phyloP scores from a whole-genome alignment of 2,329 filamentous ascomycete genomes.

The Proliferodiscus dingleyae region DNA sequence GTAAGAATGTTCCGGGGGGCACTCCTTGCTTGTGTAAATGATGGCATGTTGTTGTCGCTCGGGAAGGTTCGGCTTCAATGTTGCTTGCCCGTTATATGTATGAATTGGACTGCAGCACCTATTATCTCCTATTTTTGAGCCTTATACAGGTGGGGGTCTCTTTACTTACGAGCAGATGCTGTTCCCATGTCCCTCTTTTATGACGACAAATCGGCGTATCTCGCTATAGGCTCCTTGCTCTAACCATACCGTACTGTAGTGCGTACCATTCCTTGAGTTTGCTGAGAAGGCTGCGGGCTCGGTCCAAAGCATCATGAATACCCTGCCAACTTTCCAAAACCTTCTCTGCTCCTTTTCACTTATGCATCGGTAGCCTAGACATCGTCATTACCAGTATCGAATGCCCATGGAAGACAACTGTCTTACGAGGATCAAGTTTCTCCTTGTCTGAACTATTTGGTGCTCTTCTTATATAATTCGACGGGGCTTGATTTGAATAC shows the following conservation, averaged over 20 bases:
- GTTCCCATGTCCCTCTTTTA: conserved; percentile 17
- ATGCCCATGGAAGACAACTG: no score
- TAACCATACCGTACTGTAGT: conserved; percentile 12
- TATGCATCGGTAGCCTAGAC: conserved; percentile 16
- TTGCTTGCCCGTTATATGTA: conserved; percentile 21
- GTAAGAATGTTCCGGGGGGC: conserved; percentile 9
- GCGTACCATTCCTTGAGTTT: conserved; percentile 9
- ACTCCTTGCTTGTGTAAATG: conserved; percentile 15
- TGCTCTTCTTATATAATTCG: conserved; percentile 2
- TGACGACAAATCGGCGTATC: conserved; percentile 24
- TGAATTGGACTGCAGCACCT: conserved; percentile 22
- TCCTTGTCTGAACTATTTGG: conserved; percentile 8
- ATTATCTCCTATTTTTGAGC: no score
- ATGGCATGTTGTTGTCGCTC: conserved; percentile 19
- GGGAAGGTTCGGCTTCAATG: conserved; percentile 21
- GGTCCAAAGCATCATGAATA: conserved; percentile 26
- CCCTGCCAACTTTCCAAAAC: conserved; percentile 23
- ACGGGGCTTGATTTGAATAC: background rate
- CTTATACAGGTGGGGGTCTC: no score
- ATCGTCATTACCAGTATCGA: background rate
- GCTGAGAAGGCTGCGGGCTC: conserved; percentile 17
- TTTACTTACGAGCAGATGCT: conserved; percentile 23
- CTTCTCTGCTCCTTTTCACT: conserved; percentile 12
- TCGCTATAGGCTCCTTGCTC: conserved; percentile 17
- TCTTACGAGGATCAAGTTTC: conserved; percentile 9